Conservation (phyloP, 257 asterid genomes). For the Capsicum chinense region DNA sequence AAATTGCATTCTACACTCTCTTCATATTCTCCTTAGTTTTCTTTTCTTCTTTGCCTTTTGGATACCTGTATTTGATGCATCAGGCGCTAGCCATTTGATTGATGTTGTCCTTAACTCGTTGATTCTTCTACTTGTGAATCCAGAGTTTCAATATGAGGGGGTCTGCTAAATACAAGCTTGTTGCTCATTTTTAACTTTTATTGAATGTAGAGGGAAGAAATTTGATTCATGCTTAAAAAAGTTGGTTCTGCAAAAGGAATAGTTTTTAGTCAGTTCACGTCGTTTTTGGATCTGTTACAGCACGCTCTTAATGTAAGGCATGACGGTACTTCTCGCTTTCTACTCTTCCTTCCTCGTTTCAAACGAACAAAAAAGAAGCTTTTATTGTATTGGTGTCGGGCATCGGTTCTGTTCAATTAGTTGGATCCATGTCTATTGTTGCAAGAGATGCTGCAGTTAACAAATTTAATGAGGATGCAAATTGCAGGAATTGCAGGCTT, state of each 20-base stretch:
- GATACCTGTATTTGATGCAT: background rate
- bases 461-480: constrained; percentile 69
- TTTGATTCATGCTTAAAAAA: constrained; percentile 54
- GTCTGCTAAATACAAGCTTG: background rate
- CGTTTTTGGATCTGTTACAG: constrained; percentile 86
- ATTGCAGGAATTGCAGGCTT: constrained; percentile 62
- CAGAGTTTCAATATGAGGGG: background rate
- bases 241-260: constrained; percentile 95
- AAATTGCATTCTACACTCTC: background rate
- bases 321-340: background rate
- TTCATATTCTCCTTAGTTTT: background rate
- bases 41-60: constrained; percentile 41
- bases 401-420: constrained; percentile 69
- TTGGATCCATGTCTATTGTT: constrained; percentile 80
- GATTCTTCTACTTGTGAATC: background rate
- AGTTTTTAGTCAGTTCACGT: constrained; percentile 92
- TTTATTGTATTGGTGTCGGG: constrained; percentile 55
- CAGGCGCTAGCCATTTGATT: background rate
- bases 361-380: background rate
- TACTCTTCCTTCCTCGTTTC: background rate
- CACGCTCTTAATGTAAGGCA: constrained; percentile 71
- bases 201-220: constrained; percentile 80
- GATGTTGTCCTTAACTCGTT: background rate
- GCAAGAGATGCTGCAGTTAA: constrained; percentile 79
- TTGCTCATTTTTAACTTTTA: constrained; percentile 29